Base-by-base conservation (phyloP, 257 asterid genomes). In the Lycium barbarum region DNA sequence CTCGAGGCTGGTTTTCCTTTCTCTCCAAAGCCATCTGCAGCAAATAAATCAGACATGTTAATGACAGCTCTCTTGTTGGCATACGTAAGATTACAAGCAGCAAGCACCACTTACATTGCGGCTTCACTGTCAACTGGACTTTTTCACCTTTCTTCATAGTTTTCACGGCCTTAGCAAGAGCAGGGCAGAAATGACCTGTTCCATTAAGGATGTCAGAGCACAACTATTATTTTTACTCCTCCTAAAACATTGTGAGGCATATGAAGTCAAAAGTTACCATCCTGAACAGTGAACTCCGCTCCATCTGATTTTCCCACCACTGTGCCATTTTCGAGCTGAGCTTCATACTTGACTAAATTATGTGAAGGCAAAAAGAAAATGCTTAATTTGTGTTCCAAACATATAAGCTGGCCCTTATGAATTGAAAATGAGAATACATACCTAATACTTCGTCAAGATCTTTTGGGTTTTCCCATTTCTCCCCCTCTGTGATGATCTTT, bases 121-220 rank as follows among this genome's bases (percentile, higher is more conserved):
- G 97, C 80, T 92, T 91, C 54, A 93, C 96, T 20, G 93, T 88
- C 15, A 93, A 88, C n/a, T 87, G 91, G 62, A 88, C 96, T 86
- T 91, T 89, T 82, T 93, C 97, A 33, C 94, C 97, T 71, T 92
- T 92, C 92, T 93, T 93, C 97, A 93, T 93, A 6, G 97, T 93
- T 84, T 91, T 93, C 83, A 93, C 91, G 45, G 97, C 95, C 87
- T 90, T 91, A 70, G 93, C 86, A 55, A 93, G 84, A 35, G 94
- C 97, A 85, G 97, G 97, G 70, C 97, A 93, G 63, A 92, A 92
- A 79, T 89, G 86, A 80, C 94, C 97, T 91, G 82, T 80, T 49
- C 26, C 85, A 45, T 73, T n/a, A 80, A 17, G 82, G 66, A 1
- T 35, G 38, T 84, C 82, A 85, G 17, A 40, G 53, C 14, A 33